Conservation (phyloP, 257 asterid genomes). For the Lithospermum erythrorhizon region DNA sequence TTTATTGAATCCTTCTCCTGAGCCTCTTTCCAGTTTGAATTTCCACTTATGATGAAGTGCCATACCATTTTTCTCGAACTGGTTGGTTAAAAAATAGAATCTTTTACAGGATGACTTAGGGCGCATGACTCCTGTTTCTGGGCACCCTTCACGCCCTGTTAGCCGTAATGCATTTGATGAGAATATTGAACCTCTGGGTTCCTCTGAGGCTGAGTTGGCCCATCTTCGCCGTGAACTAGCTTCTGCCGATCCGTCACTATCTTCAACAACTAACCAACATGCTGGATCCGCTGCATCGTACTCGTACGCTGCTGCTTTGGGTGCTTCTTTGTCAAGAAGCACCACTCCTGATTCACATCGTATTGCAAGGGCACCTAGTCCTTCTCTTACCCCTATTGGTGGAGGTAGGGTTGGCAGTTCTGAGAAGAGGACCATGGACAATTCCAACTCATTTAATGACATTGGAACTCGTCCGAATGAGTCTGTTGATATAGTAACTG, state of each 20-base stretch:
- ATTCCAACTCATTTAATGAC: conserved; percentile 48
- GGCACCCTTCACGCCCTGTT: conserved; percentile 71
- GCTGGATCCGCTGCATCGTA: conserved; percentile 45
- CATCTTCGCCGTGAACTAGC: conserved; percentile 42
- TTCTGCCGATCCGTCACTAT: conserved; percentile 35
- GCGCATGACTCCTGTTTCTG: conserved; percentile 44
- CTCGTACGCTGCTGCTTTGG: conserved; percentile 90
- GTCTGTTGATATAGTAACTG: conserved; percentile 58
- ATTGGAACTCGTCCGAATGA: conserved; percentile 43
- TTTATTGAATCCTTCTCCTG: neutral
- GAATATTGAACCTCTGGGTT: conserved; percentile 27
- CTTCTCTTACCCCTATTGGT: conserved; percentile 84
- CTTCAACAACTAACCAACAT: conserved; percentile 43
- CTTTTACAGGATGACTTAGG: conserved; percentile 66
- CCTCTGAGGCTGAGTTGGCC: conserved; percentile 58
- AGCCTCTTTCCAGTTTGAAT: neutral
- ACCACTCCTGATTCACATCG: conserved; percentile 91
- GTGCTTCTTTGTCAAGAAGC: conserved; percentile 87
- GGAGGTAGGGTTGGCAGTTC: conserved; percentile 49
- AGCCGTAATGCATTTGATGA: conserved; percentile 75
- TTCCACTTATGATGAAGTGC: neutral
- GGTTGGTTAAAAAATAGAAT: neutral
- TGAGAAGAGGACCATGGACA: conserved; percentile 53
- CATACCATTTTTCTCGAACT: neutral
- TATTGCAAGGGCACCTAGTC: conserved; percentile 81